These are phyloP conservation scores for Naganishia friedmannii DNA, from an alignment of 768 basidiomycete species.

Conservation along the genomic window DNA sequence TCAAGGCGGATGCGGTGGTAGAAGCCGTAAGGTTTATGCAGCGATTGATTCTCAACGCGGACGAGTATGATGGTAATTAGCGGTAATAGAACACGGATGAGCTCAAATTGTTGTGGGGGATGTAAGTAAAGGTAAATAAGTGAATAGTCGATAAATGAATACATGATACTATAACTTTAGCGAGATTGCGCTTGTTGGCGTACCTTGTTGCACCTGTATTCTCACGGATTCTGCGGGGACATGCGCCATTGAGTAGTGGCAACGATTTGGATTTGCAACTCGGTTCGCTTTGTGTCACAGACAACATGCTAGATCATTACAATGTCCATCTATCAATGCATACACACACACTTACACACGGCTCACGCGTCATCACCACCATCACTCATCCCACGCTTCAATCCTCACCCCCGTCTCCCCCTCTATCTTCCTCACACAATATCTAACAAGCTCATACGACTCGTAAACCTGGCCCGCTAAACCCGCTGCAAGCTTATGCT, in stretches of 20 bases:
- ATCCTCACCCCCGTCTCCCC: conserved; percentile 64
- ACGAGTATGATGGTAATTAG: conserved; percentile 30
- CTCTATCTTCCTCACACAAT: conserved; percentile 64
- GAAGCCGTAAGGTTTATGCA: conserved; percentile 44
- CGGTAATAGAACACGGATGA: no score
- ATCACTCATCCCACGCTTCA: conserved; percentile 56
- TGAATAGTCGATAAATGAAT: not conserved
- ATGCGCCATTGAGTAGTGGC: no score
- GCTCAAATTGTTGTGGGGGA: no score
- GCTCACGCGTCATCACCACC: no score
- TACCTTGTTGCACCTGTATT: no score
- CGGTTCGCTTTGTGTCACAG: no score
- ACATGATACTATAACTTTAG: no score
- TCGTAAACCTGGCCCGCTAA: conserved; percentile 68
- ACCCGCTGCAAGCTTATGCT: conserved; percentile 77
- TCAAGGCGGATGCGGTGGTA: conserved; percentile 37
- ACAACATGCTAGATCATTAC: not conserved
- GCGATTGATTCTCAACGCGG: conserved; percentile 43
- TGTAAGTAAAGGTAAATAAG: not conserved
- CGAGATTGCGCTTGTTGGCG: no score
- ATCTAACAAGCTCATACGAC: conserved; percentile 71
- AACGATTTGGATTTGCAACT: no score
- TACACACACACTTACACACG: no score
- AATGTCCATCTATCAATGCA: not conserved
- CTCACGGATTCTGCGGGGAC: no score